Base-by-base conservation (phyloP, 139 green algal species). In the Chlamydomonas sphaeroides region DNA sequence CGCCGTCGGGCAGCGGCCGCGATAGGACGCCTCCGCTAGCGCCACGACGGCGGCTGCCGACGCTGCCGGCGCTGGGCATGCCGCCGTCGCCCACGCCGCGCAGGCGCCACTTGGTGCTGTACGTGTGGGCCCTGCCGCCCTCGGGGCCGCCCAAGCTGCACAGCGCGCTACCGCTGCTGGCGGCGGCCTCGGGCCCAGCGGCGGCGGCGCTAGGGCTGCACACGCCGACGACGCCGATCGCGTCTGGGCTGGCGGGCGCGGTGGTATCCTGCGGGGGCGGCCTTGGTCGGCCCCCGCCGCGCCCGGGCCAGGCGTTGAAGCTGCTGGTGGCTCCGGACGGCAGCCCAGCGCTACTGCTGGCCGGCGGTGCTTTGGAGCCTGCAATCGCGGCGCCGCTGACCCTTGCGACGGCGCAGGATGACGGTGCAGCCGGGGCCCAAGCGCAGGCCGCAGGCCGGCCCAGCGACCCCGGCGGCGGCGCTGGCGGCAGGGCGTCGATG, bases 321-420 rank as follows among this genome's bases (percentile, higher is more conserved):
- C 39, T 80, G 57, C 18, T 80, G 18, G 59, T 80, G 39, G 23
- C 28, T 1, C 18, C 38, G 7, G 74, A 70, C 32, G 59, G 74
- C 56, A 35, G n/a, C 39, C 59, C 66, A 5, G 41, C 30, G 20
- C 74, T 80, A n/a, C 39, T 80, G 59, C 59, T 80, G 41, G 38
- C 57, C 4, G 18, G 53, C 51, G 33, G 45, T 14, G 11, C 33
- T 53, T 7, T 77, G 32, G 69, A 65, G 2, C 42, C 42, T 30
- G 38, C 68, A 23, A 20, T n/a, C 20, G 63, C 63, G 21, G 63
- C 26, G 63, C 33, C 53, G 53, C 53, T 30, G 53, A 10, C 11
- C 17, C 21, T 17, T 8, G 53, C 53, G 53, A 8, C 53, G 53
- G 53, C 20, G 20, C 11, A 26, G 21, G 53, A 28, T 10, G 53